Evolutionary conservation across 23 red algal genomes (phyloP).

Genomic region (Pyropia haitanensis): DNA sequence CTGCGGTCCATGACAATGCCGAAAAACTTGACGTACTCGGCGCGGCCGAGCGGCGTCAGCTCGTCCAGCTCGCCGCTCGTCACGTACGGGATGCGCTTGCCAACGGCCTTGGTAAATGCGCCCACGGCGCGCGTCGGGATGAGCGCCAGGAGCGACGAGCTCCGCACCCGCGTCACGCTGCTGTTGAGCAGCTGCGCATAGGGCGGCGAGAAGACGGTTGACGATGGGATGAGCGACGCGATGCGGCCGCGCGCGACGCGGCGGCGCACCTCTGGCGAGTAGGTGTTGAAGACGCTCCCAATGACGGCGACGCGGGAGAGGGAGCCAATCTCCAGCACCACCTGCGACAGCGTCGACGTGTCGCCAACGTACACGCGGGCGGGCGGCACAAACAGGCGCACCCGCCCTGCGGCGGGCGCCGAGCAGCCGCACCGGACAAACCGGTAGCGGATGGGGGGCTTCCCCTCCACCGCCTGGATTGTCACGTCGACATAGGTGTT

Average conservation of each 20-base stretch:
- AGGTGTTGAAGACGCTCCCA: not conserved
- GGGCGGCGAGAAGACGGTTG: too few species aligned
- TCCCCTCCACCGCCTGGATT: not conserved
- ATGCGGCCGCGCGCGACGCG: not conserved
- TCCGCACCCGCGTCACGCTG: too few species aligned
- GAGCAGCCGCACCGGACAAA: not conserved
- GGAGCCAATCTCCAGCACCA: not conserved
- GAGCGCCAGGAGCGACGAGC: too few species aligned
- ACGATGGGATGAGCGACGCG: too few species aligned
- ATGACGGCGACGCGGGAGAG: not conserved
- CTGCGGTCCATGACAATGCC: not conserved
- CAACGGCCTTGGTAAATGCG: too few species aligned
- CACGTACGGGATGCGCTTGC: too few species aligned
- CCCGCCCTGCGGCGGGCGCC: not conserved
- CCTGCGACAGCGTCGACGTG: not conserved
- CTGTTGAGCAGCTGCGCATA: too few species aligned
- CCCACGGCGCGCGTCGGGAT: too few species aligned
- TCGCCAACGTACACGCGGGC: not conserved
- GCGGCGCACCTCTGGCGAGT: not conserved
- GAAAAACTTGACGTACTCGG: slow-evolving; percentile 1
- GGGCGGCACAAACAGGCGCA: not conserved
- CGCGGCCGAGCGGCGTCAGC: not conserved
- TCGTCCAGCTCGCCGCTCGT: not conserved
- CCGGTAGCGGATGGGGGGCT: not conserved
- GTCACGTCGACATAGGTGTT: not conserved